phyloP scores from a whole-genome alignment of 768 basidiomycete species.

The Exsudoporus frostii region DNA sequence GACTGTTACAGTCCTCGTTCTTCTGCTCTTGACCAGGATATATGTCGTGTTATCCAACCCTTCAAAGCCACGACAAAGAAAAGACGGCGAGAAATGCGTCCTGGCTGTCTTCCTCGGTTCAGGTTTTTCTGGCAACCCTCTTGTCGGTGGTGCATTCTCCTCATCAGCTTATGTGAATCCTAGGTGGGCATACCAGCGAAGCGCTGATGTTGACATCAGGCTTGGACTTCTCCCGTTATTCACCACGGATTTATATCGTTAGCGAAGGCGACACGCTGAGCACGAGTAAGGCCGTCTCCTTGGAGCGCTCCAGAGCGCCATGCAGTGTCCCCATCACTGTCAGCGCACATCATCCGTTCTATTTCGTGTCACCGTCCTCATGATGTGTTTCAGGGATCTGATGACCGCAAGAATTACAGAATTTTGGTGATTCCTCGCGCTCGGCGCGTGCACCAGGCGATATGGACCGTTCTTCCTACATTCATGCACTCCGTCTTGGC shows the following conservation, averaged over 20 bases:
- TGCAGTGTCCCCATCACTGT: conserved; percentile 9
- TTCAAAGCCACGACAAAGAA: conserved; percentile 14
- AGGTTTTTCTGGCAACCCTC: conserved; percentile 46
- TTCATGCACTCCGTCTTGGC: conserved; percentile 56
- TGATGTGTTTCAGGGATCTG: conserved; percentile 3
- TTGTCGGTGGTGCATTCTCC: background rate
- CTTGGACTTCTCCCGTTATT: conserved; percentile 73
- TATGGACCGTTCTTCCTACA: conserved; percentile 66
- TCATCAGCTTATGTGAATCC: conserved; percentile 10
- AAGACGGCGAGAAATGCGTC: conserved; percentile 33
- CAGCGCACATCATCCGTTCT: conserved; percentile 1
- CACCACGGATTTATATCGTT: conserved; percentile 74
- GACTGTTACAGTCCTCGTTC: background rate
- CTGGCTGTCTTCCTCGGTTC: conserved; percentile 93
- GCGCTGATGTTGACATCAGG: conserved; percentile 68
- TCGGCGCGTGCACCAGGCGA: conserved; percentile 77
- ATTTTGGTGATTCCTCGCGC: conserved; percentile 81
- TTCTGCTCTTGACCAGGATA: conserved; percentile 19
- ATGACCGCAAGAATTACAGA: conserved; percentile 33
- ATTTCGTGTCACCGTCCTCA: conserved; percentile 10
- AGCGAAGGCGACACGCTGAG: conserved; percentile 83
- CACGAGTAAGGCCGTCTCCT: conserved; percentile 56
- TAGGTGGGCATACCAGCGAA: conserved; percentile 95
- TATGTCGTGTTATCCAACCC: conserved; percentile 15
- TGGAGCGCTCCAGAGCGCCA: conserved; percentile 49